Base-by-base conservation (phyloP, 176 grass and related monocot species). In the Cenchrus purpureus region DNA sequence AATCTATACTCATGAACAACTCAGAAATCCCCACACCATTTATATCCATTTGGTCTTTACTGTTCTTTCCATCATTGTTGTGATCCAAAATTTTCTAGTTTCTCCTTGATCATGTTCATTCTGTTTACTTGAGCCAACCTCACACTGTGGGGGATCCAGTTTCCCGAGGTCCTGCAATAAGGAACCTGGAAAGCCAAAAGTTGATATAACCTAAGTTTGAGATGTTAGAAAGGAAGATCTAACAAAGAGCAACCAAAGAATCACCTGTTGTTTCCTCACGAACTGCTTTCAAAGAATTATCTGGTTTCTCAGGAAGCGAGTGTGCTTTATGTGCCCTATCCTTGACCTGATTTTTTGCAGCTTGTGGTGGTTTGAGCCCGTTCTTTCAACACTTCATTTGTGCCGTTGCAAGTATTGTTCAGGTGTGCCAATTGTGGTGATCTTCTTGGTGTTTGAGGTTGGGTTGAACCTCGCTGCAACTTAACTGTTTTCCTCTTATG, bases 371-470 rank as follows among this genome's bases (percentile, higher is more conserved):
- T 83, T 87, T 75, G 25, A 9, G 54, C 40, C 17, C 68, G 79
- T 87, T 74, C 44, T 78, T 82, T 73, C 16, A n/a, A 32, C 73
- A n/a, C 48, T 8, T 73, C 62, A 6, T 87, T 51, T 61, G 31
- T 73, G 50, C 6, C 75, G 43, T 66, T 71, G n/a, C 44, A 3
- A 68, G 60, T 65, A 86, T 79, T 79, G 0, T 74, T 78, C 44
- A 52, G 12, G 51, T 42, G 20, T 68, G 74, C 43, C 42, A 90
- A 71, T 74, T 84, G 77, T 60, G 60, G 52, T 84, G 89, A 90
- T 79, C 89, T 90, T 68, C 68, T 77, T 63, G 79, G 79, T 79
- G 75, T 87, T 83, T 68, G 76, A 83, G 52, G 68, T 15, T 15
- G 28, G 11, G 11, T 31, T 68, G 68, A 83, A 43, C 53, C 63